Percentiles rank a stretch among this genome's conserved stretches.
These are phyloP conservation scores for Rhynchosporium graminicola DNA, from an alignment of 2,329 filamentous ascomycete genomes.

Conservation along the genomic window DNA sequence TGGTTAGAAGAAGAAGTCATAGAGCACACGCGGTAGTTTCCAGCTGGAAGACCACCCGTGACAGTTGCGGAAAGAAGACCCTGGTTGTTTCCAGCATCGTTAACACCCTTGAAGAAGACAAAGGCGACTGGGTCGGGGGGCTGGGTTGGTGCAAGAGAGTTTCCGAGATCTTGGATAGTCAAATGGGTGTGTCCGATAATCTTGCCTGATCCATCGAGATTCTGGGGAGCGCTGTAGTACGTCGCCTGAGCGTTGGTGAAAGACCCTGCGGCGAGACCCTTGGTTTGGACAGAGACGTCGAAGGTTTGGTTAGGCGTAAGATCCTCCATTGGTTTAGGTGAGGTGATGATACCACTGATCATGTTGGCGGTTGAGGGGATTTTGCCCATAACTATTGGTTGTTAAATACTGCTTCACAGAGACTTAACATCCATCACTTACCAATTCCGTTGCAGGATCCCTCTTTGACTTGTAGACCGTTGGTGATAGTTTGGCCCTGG, in stretches of 20 bases:
- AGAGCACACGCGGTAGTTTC: conserved; percentile 48
- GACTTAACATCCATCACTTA: neutral
- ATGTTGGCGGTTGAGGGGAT: conserved; percentile 39
- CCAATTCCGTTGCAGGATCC: conserved; percentile 58
- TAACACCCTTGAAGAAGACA: conserved; percentile 47
- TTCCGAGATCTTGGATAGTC: conserved; percentile 43
- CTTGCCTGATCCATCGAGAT: conserved; percentile 38
- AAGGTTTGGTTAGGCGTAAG: conserved; percentile 36
- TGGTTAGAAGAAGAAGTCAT: conserved; percentile 47
- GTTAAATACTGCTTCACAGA: neutral
- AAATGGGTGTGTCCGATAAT: conserved; percentile 45
- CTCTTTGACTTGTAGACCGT: conserved; percentile 55
- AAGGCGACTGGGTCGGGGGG: conserved; percentile 41
- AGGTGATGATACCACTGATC: conserved; percentile 38
- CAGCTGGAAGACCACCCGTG: conserved; percentile 44
- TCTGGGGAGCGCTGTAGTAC: conserved; percentile 45
- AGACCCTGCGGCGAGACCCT: conserved; percentile 42
- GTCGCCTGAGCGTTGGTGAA: conserved; percentile 45
- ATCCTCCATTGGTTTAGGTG: conserved; percentile 35
- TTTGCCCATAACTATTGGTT: conserved; percentile 38
- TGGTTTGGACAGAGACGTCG: conserved; percentile 41
- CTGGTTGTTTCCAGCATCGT: conserved; percentile 44
- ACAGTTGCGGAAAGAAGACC: conserved; percentile 44
- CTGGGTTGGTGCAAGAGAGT: conserved; percentile 37
- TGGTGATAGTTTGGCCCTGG: conserved; percentile 49